Conservation (phyloP, 2,329 filamentous ascomycete species). For the Fusarium albidum region DNA sequence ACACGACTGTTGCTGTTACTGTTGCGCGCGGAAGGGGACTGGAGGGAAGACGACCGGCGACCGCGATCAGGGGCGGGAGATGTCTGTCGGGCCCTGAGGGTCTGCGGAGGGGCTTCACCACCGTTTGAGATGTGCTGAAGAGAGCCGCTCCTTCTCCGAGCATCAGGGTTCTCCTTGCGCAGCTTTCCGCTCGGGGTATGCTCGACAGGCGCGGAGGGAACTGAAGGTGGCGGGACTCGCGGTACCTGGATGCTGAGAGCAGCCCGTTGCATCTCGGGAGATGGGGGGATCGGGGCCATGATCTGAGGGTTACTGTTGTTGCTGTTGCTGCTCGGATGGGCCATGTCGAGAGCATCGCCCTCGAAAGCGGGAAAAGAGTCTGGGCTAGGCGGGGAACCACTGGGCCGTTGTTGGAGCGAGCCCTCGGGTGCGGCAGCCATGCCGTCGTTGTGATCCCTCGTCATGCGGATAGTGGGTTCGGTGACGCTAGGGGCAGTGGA, state of each 20-base stretch:
- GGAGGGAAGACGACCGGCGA: constrained; percentile 58
- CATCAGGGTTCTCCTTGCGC: constrained; percentile 42
- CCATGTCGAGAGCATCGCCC: constrained; percentile 32
- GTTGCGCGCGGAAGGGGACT: constrained; percentile 45
- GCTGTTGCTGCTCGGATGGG: constrained; percentile 19
- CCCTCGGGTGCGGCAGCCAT: constrained; percentile 24
- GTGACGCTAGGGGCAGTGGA: constrained; percentile 36
- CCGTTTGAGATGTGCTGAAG: constrained; percentile 36
- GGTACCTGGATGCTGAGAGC: constrained; percentile 36
- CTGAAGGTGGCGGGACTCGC: constrained; percentile 17
- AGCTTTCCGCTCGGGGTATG: constrained; percentile 40
- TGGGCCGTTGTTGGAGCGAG: constrained; percentile 7
- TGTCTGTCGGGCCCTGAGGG: constrained; percentile 37
- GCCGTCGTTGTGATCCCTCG: constrained; percentile 28
- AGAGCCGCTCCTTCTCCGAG: constrained; percentile 46
- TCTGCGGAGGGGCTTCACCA: constrained; percentile 26
- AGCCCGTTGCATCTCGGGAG: constrained; percentile 39
- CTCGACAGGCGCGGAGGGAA: constrained; percentile 28
- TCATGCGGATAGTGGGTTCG: constrained; percentile 34
- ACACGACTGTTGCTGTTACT: constrained; percentile 43
- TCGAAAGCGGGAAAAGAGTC: constrained; percentile 14
- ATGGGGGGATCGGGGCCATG: constrained; percentile 42
- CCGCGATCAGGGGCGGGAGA: constrained; percentile 51
- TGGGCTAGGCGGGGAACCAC: constrained; percentile 27
- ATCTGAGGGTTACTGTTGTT: constrained; percentile 36